These are phyloP conservation scores for Colletotrichum salicis DNA, from an alignment of 2,329 filamentous ascomycete species.

Conservation along the genomic window DNA sequence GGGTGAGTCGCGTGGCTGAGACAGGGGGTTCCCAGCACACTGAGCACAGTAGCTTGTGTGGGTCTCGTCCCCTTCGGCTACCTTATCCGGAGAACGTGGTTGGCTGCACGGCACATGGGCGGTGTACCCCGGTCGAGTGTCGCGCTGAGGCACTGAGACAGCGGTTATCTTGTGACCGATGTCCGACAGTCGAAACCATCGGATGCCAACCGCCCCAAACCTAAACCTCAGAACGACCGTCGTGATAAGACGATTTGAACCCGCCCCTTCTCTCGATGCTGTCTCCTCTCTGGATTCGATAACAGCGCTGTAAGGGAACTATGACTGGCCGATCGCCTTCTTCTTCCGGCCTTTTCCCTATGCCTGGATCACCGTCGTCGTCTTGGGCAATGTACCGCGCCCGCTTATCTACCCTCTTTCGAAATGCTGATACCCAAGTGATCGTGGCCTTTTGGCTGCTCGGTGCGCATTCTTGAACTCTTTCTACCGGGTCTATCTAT, in stretches of 20 bases:
- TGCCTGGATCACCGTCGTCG: slow-evolving; percentile 68
- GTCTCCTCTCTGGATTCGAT: neutral
- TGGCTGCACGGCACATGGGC: neutral
- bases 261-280: slow-evolving; percentile 11
- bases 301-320: slow-evolving; percentile 8
- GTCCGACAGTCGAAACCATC: slow-evolving; percentile 11
- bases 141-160: slow-evolving; percentile 21
- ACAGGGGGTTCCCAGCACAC: slow-evolving; percentile 7
- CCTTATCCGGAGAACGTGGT: neutral
- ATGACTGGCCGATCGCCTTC: slow-evolving; percentile 54
- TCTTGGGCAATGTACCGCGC: slow-evolving; percentile 81
- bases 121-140: neutral
- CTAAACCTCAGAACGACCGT: neutral
- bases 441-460: slow-evolving; percentile 92
- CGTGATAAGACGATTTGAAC: slow-evolving; percentile 6
- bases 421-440: slow-evolving; percentile 76
- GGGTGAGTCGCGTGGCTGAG: slow-evolving; percentile 14
- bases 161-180: slow-evolving; percentile 29
- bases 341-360: slow-evolving; percentile 60
- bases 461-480: slow-evolving; percentile 61
- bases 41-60: neutral
- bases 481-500: neutral
- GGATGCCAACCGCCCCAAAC: neutral
- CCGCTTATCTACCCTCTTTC: slow-evolving; percentile 71
- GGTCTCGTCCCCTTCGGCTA: neutral